These are phyloP conservation scores for Abrus pulchellus DNA, from an alignment of 306 rosid species.

Conservation along the genomic window DNA sequence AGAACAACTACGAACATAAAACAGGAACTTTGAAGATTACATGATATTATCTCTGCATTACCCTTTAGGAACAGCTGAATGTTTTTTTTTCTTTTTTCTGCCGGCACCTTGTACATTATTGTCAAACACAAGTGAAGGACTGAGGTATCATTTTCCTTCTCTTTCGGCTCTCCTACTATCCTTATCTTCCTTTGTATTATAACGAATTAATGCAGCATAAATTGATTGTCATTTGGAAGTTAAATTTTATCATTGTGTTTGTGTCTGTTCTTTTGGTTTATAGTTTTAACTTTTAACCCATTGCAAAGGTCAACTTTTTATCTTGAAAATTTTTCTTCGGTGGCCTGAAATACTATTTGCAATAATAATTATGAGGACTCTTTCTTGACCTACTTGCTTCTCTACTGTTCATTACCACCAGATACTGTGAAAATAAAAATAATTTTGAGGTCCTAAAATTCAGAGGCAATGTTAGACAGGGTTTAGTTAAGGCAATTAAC, in stretches of 20 bases:
- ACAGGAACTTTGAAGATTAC: too few relatives aligned
- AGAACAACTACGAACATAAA: constrained; percentile 7
- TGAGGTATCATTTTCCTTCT: constrained; percentile 24
- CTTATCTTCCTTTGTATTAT: constrained; percentile 12
- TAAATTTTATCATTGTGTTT: too few relatives aligned
- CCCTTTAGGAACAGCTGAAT: constrained; percentile 5
- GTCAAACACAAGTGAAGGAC: constrained; percentile 33
- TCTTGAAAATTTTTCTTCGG: background rate
- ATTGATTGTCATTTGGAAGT: too few relatives aligned
- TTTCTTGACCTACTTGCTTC: too few relatives aligned
- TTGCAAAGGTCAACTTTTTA: background rate
- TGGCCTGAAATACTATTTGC: background rate
- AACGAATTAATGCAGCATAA: background rate
- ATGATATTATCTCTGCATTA: constrained; percentile 9
- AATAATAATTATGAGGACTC: background rate
- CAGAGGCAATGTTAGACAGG: too few relatives aligned
- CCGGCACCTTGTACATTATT: constrained; percentile 15
- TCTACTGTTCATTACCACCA: too few relatives aligned
- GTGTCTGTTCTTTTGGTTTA: background rate
- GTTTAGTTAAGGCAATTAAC: too few relatives aligned
- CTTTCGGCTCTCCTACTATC: constrained; percentile 22
- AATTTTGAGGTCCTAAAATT: too few relatives aligned
- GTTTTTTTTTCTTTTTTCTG: constrained; percentile 41
- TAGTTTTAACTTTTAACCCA: background rate
- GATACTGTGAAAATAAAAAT: too few relatives aligned